Evolutionary conservation across 2,329 filamentous ascomycete genomes (phyloP), one percentile per base, ranked within the genome.

Genomic region (Ascocoryne sarcoides): DNA sequence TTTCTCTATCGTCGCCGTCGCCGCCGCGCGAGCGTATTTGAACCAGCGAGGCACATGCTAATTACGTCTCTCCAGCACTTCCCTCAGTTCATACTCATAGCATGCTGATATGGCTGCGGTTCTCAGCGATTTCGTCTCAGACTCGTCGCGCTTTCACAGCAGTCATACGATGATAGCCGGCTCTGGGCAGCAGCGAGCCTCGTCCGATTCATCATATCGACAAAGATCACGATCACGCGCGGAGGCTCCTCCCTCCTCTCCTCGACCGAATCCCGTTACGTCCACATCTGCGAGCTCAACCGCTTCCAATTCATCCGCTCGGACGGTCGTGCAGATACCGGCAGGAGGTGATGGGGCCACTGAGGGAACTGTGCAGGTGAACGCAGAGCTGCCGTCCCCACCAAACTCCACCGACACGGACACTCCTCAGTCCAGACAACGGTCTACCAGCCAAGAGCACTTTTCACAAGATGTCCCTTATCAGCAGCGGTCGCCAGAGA

Each of bases 41-140:
- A 32, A 35, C 18, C 23, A 10, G 18, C 20, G 18, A 40, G 26
- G 29, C 37, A 44, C 18, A 47, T 32, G 45, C 52, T 55, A 52
- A 55, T 44, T 32, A 30, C 42, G 18, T 43, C 30, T 39, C 35
- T 42, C 29, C 49, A 58, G 53, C 45, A 36, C 45, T 43, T 43
- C 36, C 38, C 42, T 31, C 38, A 45, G 32, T 42, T 39, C 35
- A 47, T 41, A 46, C 40, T 23, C 26, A 49, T 40, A 47, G 39
- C 42, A 56, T 48, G 49, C 48, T 58, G 54, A 59, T 65, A 80
- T 81, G 76, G 76, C 75, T 58, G 69, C 75, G 64, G 62, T 79
- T 63, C 72, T 79, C 54, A 73, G 74, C 62, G 85, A 90, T 69
- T 79, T 79, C 67, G 77, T 79, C 65, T 75, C 84, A 63, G 79